A percentile compares a stretch with the other conserved stretches of the same genome.
Evolutionary conservation across 2,329 filamentous ascomycete species (phyloP).

Genomic region (Sporothrix mexicana): DNA sequence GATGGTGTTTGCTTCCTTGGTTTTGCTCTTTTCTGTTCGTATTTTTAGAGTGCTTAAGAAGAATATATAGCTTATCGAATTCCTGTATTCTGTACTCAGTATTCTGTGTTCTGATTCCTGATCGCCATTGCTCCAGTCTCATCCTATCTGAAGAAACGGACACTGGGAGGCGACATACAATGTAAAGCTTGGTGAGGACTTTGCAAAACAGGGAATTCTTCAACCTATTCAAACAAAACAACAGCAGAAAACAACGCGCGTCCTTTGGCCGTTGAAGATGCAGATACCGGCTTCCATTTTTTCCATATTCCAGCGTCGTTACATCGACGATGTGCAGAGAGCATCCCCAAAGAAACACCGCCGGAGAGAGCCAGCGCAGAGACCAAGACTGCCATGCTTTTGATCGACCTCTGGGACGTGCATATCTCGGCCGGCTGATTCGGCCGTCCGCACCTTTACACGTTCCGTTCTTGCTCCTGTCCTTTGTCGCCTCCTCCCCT

Average conservation of each 20-base stretch:
- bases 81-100: not conserved
- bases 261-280: too few relatives aligned
- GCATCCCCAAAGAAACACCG: not conserved
- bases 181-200: not conserved
- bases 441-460: not conserved
- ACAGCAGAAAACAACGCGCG: too few relatives aligned
- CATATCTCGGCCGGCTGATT: not conserved
- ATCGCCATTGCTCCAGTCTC: slow-evolving; percentile 10
- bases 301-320: too few relatives aligned
- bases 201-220: too few relatives aligned
- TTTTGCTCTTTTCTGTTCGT: not conserved
- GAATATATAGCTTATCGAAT: not conserved
- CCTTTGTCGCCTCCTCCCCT: not conserved
- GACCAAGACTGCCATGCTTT: not conserved
- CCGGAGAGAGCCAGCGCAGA: not conserved
- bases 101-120: not conserved
- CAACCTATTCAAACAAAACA: too few relatives aligned
- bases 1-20: not conserved
- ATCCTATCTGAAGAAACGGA: not conserved
- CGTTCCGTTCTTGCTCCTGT: not conserved
- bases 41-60: not conserved
- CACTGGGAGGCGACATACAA: not conserved
- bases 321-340: too few relatives aligned
- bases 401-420: not conserved
- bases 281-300: too few relatives aligned